These are phyloP conservation scores for Tolypocladium tropicale DNA, from an alignment of 2,329 filamentous ascomycete genomes.

Conservation along the genomic window DNA sequence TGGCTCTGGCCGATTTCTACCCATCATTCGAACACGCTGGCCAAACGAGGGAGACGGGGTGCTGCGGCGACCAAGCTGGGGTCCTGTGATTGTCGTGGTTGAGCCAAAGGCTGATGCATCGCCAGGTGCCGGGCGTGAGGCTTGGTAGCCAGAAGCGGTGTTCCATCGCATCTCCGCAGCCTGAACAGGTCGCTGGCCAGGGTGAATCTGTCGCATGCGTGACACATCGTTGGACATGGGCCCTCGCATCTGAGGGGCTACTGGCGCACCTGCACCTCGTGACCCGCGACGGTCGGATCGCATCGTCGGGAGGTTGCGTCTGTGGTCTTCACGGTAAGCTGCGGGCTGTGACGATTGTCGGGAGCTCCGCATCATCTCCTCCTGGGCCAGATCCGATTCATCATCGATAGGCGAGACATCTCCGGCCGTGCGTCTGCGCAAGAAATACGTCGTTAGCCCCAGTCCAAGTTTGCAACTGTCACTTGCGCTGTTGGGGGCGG, in stretches of 20 bases:
- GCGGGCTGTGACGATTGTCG: conserved; percentile 1
- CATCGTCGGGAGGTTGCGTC: not conserved
- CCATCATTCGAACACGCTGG: conserved; percentile 21
- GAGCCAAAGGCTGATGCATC: not conserved
- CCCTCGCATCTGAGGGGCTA: not conserved
- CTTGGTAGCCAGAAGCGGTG: not conserved
- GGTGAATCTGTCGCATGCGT: not conserved
- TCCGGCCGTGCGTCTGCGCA: conserved; percentile 12
- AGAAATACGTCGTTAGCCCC: not conserved
- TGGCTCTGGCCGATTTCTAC: conserved; percentile 24
- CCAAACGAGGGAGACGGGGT: conserved; percentile 19
- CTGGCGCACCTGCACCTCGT: not conserved
- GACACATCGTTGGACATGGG: not conserved
- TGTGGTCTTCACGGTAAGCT: not conserved
- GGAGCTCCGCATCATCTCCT: not conserved
- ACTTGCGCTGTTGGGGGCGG: not conserved
- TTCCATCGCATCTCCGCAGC: not conserved
- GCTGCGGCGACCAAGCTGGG: conserved; percentile 11
- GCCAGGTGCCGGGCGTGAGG: not conserved
- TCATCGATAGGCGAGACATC: conserved; percentile 47
- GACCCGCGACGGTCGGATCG: not conserved
- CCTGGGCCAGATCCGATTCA: conserved; percentile 11
- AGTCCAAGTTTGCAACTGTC: not conserved
- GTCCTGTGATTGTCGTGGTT: conserved; percentile 16
- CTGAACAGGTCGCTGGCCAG: not conserved